Evolutionary conservation across 495 filamentous ascomycete species (phyloP).

Genomic region (Penicillium alfredii): DNA sequence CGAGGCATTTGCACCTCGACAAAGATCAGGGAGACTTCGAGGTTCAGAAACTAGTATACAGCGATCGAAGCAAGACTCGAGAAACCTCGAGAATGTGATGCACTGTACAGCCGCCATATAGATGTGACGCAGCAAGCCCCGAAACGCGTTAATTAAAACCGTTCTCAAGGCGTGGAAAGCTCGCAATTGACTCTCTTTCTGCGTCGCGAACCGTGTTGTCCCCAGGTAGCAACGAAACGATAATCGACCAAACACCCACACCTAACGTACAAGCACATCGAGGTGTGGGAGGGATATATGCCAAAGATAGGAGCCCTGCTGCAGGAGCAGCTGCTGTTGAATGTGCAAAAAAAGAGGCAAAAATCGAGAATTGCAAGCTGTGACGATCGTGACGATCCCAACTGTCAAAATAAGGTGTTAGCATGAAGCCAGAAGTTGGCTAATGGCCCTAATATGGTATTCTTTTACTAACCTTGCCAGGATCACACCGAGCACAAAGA

Average conservation of each 20-base stretch:
- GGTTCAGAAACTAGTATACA: not conserved
- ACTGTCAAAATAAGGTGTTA: too few relatives aligned
- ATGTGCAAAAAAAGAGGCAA: too few relatives aligned
- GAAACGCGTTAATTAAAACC: not conserved
- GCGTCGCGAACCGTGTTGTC: conserved; percentile 28
- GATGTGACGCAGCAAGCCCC: not conserved
- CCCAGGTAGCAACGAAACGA: conserved; percentile 39
- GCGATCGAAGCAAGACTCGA: conserved; percentile 1
- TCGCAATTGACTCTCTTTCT: conserved; percentile 21
- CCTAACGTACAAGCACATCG: conserved; percentile 39
- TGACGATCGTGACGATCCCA: too few relatives aligned
- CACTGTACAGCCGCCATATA: conserved; percentile 3
- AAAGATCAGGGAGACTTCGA: conserved; percentile 1
- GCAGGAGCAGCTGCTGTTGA: too few relatives aligned
- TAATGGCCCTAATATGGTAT: too few relatives aligned
- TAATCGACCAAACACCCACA: conserved; percentile 40
- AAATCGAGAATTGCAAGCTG: too few relatives aligned
- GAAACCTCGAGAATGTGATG: not conserved
- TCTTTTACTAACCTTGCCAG: too few relatives aligned
- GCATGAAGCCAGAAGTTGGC: too few relatives aligned
- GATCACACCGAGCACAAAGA: not conserved
- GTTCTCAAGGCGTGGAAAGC: conserved; percentile 15
- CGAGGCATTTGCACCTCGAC: conserved; percentile 53
- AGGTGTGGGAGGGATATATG: conserved; percentile 34
- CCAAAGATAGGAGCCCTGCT: conserved; percentile 13